A percentile compares a stretch with the other conserved stretches of the same genome.
Conservation (phyloP, 148 eudicot genomes). For the Gaultheria prostrata region DNA sequence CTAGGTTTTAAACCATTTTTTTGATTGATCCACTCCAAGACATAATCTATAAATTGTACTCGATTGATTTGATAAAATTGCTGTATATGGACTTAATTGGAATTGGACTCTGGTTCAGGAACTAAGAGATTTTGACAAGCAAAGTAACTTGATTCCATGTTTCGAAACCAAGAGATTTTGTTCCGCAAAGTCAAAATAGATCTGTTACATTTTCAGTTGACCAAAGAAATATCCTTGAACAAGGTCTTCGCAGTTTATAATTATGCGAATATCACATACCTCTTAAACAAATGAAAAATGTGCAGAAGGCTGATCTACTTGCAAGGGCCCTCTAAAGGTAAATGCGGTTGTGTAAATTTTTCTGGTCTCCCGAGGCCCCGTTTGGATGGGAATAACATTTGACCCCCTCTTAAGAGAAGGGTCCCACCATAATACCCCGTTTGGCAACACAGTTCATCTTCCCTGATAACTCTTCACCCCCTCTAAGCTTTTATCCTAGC, state of each 20-base stretch:
- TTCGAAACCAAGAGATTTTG: not conserved
- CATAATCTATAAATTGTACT: not conserved
- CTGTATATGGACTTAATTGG: not conserved
- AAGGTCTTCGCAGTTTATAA: not conserved
- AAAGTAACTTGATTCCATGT: not conserved
- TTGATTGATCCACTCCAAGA: not conserved
- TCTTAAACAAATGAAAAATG: not conserved
- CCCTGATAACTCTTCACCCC: too few species aligned
- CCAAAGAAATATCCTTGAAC: conserved; percentile 1
- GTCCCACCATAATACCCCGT: too few species aligned
- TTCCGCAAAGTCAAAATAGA: not conserved
- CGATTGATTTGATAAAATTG: not conserved
- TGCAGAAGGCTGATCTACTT: not conserved
- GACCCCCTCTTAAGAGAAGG: too few species aligned
- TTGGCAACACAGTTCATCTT: too few species aligned
- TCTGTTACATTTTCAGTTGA: not conserved
- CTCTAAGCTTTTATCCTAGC: too few species aligned
- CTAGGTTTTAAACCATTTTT: not conserved
- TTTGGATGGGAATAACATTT: too few species aligned
- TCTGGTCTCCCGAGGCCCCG: not conserved
- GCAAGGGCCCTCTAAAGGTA: not conserved
- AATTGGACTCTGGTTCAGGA: not conserved
- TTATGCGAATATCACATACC: not conserved
- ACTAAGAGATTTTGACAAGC: not conserved
- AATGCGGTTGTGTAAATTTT: not conserved